These are phyloP conservation scores for Wallacemonas sp. DNA, from an alignment of 208 protist genomes.

Conservation along the genomic window DNA sequence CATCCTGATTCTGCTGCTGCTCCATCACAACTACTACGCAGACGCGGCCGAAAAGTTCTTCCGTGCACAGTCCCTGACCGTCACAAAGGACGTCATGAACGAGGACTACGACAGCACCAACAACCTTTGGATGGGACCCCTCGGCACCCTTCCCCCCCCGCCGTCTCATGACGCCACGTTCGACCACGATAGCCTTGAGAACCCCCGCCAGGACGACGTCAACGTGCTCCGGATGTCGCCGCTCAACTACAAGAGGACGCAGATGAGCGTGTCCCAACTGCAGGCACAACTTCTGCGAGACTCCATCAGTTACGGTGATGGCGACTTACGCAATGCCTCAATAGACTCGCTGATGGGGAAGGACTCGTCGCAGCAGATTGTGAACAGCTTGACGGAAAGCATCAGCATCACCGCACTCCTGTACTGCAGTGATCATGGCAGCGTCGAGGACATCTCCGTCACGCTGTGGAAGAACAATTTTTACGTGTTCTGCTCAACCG, in stretches of 20 bases:
- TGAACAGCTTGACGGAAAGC: conserved; percentile 30
- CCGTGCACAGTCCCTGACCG: conserved; percentile 36
- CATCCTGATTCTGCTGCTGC: conserved; percentile 32
- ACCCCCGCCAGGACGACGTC: conserved; percentile 20
- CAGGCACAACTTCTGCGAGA: conserved; percentile 32
- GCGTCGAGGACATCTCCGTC: conserved; percentile 32
- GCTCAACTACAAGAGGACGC: conserved; percentile 38
- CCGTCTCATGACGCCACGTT: background rate
- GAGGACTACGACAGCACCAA: conserved; percentile 22
- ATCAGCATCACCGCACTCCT: conserved; percentile 64
- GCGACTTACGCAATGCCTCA: background rate
- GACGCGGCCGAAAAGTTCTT: conserved; percentile 49
- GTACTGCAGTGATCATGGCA: conserved; percentile 35
- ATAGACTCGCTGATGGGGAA: conserved; percentile 8
- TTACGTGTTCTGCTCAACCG: conserved; percentile 39
- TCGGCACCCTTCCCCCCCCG: background rate
- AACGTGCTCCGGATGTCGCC: conserved; percentile 41
- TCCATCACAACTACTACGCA: conserved; percentile 71
- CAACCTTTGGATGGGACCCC: background rate
- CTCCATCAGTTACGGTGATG: conserved; percentile 8
- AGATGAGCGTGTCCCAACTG: conserved; percentile 35
- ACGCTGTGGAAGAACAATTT: conserved; percentile 66
- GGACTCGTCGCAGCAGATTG: conserved; percentile 10
- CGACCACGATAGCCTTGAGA: conserved; percentile 17
- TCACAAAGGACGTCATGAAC: conserved; percentile 35